phyloP scores from a whole-genome alignment of 2,329 filamentous ascomycete species.

The Calonectria ilicicola region DNA sequence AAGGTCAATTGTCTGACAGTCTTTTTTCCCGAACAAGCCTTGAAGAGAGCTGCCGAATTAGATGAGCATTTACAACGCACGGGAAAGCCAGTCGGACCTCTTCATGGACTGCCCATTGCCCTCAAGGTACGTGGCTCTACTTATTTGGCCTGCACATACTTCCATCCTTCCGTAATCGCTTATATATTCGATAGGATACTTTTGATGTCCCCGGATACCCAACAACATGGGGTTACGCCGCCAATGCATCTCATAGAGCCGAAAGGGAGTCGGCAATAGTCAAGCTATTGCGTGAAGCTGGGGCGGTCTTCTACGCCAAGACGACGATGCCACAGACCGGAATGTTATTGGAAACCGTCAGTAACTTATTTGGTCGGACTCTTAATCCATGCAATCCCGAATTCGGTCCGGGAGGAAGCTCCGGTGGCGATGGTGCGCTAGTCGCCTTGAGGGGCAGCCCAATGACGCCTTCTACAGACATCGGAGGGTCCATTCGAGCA shows the following conservation, averaged over 20 bases:
- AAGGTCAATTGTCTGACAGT: neutral
- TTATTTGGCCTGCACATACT: neutral
- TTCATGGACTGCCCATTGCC: conserved; percentile 70
- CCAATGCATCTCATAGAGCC: conserved; percentile 58
- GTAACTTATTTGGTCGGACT: conserved; percentile 70
- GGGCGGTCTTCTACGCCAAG: conserved; percentile 76
- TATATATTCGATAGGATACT: conserved; percentile 10
- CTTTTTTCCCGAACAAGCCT: conserved; percentile 4
- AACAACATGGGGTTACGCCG: conserved; percentile 67
- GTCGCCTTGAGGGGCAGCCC: conserved; percentile 49
- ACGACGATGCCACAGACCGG: conserved; percentile 73
- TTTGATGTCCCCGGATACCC: conserved; percentile 62
- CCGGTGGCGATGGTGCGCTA: conserved; percentile 63
- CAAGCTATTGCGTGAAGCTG: conserved; percentile 67
- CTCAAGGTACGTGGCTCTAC: conserved; percentile 38
- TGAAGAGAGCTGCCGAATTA: conserved; percentile 9
- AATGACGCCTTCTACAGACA: conserved; percentile 48
- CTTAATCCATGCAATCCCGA: conserved; percentile 71
- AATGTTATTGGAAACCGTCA: conserved; percentile 65
- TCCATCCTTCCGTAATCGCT: neutral
- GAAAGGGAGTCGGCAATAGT: conserved; percentile 66
- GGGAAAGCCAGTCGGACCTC: conserved; percentile 48
- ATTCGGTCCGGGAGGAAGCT: conserved; percentile 72
- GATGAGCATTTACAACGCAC: neutral
- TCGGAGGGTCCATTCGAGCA: conserved; percentile 47